Base-by-base conservation (phyloP, 139 green algal genomes). In the Micromonas commoda region DNA sequence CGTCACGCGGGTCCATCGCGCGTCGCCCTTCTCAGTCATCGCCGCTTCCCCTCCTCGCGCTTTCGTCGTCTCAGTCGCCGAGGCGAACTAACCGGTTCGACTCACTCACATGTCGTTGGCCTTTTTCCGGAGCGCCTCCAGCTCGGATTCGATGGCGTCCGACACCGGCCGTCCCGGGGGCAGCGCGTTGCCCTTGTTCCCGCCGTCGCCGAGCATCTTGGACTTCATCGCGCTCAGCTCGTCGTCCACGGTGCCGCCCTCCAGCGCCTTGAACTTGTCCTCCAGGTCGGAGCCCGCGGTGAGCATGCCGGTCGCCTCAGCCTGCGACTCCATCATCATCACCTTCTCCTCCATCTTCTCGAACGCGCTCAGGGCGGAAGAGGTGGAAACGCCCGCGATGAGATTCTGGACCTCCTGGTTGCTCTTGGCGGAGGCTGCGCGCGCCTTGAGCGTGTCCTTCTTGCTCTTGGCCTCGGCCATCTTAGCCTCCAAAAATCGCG, bases 261-360 rank as follows among this genome's bases (percentile, higher is more conserved):
- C 94, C 31, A 98, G 85, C 32, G 66, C 76, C 28, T 80, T 80
- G 80, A 98, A 98, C 82, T 93, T 88, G 66, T 78, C 71, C 68
- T 95, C 92, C 21, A 97, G 33, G 0, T 82, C 80, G 76, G 97
- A 91, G 28, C 78, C 79, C 4, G 86, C 86, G 26, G 76, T 73
- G 35, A 91, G 84, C 83, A 89, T 71, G 39, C 84, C 81, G n/a
- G 88, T 87, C 38, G 93, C 92, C 78, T 98, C 94, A 5, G 89
- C 87, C 84, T 97, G 87, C 2, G 91, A 88, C 87, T 99, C 95
- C 90, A 97, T 85, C 20, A 86, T 71, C 80, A 99, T 87, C 51
- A 98, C 92, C 88, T 98, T 98, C 86, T 99, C 94, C 86, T 99
- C 95, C 95, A 99, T 99, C 73, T 90, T 91, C 72, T 98, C 94